phyloP scores from a whole-genome alignment of 2,329 filamentous ascomycete species.

The Aspergillus terreus region DNA sequence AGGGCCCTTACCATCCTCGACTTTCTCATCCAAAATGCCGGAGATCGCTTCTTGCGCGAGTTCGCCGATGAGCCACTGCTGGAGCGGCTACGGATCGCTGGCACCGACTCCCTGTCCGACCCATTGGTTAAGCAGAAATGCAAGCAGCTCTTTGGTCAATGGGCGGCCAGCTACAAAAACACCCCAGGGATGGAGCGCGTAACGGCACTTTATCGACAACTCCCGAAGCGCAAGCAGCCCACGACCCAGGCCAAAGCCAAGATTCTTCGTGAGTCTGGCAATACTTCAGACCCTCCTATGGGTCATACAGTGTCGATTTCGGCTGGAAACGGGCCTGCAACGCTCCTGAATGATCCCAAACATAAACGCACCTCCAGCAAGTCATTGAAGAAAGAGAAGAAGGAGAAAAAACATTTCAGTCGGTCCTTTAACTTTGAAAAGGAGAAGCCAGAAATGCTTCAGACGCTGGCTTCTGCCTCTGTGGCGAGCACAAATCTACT shows the following conservation, averaged over 20 bases:
- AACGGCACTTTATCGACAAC: conserved; percentile 69
- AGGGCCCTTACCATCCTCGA: conserved; percentile 85
- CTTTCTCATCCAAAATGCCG: conserved; percentile 90
- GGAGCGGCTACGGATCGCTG: conserved; percentile 84
- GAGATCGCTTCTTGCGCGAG: conserved; percentile 75
- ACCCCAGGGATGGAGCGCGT: conserved; percentile 77
- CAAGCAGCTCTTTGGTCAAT: conserved; percentile 78
- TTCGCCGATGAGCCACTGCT: conserved; percentile 90
- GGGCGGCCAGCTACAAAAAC: conserved; percentile 77
- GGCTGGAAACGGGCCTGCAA: conserved; percentile 36
- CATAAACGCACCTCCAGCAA: conserved; percentile 37
- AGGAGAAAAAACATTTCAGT: conserved; percentile 46
- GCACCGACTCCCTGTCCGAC: conserved; percentile 80
- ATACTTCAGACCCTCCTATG: conserved; percentile 35
- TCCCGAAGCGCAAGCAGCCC: conserved; percentile 66
- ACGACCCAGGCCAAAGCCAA: conserved; percentile 75
- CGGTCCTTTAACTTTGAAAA: conserved; percentile 77
- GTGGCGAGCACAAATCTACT: conserved; percentile 87
- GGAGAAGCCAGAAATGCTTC: conserved; percentile 83
- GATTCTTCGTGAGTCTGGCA: conserved; percentile 74
- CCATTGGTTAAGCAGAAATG: conserved; percentile 84
- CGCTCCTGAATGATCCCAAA: conserved; percentile 31
- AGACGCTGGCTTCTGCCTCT: conserved; percentile 82
- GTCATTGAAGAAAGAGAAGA: conserved; percentile 40
- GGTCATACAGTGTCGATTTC: conserved; percentile 39